Percentiles rank a stretch among this genome's conserved stretches.
These are phyloP conservation scores for Podospora appendiculata DNA, from an alignment of 495 filamentous ascomycete species.

Conservation along the genomic window DNA sequence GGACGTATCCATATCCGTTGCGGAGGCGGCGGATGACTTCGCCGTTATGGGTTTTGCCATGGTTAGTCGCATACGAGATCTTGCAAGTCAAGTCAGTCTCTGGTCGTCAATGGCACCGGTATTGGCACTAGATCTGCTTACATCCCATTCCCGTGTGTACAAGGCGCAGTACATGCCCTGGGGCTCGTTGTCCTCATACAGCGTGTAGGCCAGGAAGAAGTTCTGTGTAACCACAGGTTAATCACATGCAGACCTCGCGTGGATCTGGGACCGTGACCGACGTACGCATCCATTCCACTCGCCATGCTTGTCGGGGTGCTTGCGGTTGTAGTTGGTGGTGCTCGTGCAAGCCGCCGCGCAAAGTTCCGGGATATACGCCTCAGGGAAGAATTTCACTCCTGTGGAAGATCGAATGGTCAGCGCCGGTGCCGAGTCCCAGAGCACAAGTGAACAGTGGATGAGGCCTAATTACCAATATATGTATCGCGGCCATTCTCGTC, in stretches of 20 bases:
- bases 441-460: background rate
- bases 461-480: constrained; percentile 1
- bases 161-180: constrained; percentile 10
- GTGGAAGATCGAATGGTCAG: too few relatives aligned
- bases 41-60: constrained; percentile 3
- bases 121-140: background rate
- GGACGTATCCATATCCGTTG: constrained; percentile 4
- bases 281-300: constrained; percentile 4
- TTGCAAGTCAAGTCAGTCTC: background rate
- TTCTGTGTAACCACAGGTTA: background rate
- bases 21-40: background rate
- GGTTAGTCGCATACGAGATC: constrained; percentile 9
- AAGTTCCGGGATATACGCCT: constrained; percentile 8
- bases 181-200: constrained; percentile 2
- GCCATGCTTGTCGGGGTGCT: constrained; percentile 7
- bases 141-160: constrained; percentile 11
- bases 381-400: constrained; percentile 10
- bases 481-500: constrained; percentile 9
- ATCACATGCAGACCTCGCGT: background rate
- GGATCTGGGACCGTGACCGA: too few relatives aligned
- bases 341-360: constrained; percentile 10
- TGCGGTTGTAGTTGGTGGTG: constrained; percentile 10
- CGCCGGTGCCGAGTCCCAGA: background rate
- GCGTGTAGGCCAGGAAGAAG: constrained; percentile 12
- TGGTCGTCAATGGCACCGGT: too few relatives aligned